Percentiles rank a stretch among this genome's conserved stretches.
These are phyloP conservation scores for Neoarthrinium moseri DNA, from an alignment of 2,329 filamentous ascomycete species.

Conservation along the genomic window DNA sequence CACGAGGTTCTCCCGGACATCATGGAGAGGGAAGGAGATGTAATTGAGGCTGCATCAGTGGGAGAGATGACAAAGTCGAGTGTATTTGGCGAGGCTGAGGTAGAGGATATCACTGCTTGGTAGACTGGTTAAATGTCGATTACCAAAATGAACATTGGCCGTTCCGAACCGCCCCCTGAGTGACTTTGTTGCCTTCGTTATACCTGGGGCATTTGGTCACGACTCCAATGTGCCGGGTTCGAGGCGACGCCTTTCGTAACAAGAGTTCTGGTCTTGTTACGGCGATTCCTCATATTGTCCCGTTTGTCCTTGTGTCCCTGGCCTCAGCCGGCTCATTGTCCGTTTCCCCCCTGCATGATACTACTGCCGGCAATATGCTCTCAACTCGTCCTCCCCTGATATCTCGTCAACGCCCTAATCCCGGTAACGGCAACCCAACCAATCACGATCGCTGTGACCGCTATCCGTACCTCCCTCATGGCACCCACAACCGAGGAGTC, in stretches of 20 bases:
- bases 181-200: too few relatives aligned
- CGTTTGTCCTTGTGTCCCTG: too few relatives aligned
- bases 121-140: constrained; percentile 48
- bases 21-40: constrained; percentile 63
- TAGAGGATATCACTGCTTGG: constrained; percentile 95
- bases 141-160: not conserved
- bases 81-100: constrained; percentile 92
- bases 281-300: too few relatives aligned
- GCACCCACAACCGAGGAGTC: constrained; percentile 22
- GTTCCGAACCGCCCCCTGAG: not conserved
- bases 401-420: constrained; percentile 21
- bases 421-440: constrained; percentile 32
- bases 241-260: too few relatives aligned
- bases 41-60: constrained; percentile 45
- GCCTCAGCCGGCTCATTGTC: too few relatives aligned
- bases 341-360: too few relatives aligned
- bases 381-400: too few relatives aligned
- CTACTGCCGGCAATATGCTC: too few relatives aligned
- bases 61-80: constrained; percentile 77
- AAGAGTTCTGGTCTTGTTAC: too few relatives aligned
- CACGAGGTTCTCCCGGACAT: constrained; percentile 82
- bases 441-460: constrained; percentile 25
- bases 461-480: constrained; percentile 28
- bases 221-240: too few relatives aligned
- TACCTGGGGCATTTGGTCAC: too few relatives aligned